Evolutionary conservation across 805 yeast genomes (phyloP).

Genomic region (Ogataea philodendri): DNA sequence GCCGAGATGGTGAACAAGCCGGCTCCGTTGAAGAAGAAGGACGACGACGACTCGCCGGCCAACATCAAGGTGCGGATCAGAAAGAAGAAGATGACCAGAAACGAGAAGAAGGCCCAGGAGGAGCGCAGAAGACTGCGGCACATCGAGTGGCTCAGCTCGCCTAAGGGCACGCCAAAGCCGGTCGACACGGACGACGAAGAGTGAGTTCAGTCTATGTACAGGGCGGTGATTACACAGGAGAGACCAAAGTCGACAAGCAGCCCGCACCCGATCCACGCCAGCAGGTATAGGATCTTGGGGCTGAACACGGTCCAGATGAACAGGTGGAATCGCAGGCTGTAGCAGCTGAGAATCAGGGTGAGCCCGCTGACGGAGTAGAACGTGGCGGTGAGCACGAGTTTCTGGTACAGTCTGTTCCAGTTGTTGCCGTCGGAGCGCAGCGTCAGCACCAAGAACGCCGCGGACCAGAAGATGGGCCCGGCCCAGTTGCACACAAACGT

Average conservation of each 20-base stretch:
- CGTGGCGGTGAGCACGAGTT: conserved; percentile 39
- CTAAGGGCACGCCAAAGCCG: conserved; percentile 97
- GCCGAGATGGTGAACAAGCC: conserved; percentile 47
- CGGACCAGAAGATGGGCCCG: conserved; percentile 80
- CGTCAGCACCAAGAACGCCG: conserved; percentile 36
- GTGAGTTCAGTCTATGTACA: conserved; percentile 29
- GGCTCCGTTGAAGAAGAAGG: conserved; percentile 47
- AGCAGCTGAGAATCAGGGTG: conserved; percentile 66
- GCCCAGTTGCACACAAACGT: conserved; percentile 84
- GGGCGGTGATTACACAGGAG: conserved; percentile 21
- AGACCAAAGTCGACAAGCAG: conserved; percentile 39
- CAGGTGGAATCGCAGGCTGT: conserved; percentile 72
- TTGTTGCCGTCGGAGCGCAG: conserved; percentile 22
- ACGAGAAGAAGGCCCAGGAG: conserved; percentile 86
- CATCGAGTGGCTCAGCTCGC: conserved; percentile 90
- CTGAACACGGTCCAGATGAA: conserved; percentile 98
- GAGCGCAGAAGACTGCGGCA: conserved; percentile 94
- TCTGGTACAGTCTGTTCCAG: conserved; percentile 37
- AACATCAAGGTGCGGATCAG: conserved; percentile 88
- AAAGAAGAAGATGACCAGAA: conserved; percentile 97
- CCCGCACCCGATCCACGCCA: conserved; percentile 66
- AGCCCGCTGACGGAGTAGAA: conserved; percentile 62
- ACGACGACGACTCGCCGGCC: conserved; percentile 89
- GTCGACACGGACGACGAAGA: conserved; percentile 92
- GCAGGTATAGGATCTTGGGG: conserved; percentile 81